A percentile compares a stretch with the other conserved stretches of the same genome.
Conservation (phyloP, 1,139 yeast species). For the Suhomyces kunorum region DNA sequence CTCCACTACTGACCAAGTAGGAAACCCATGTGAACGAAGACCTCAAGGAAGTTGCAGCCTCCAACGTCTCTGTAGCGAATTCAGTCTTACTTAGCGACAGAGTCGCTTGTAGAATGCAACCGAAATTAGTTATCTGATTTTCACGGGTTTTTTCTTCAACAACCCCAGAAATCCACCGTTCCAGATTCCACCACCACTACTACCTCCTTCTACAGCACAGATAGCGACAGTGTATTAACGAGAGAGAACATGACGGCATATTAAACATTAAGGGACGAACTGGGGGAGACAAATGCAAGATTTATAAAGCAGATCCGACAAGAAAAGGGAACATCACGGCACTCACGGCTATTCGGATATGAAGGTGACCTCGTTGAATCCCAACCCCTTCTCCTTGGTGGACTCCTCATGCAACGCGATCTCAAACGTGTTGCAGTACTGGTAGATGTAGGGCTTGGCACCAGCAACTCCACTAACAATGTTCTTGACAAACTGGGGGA, state of each 20-base stretch:
- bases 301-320: neutral
- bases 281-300: constrained; percentile 2
- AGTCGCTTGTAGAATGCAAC: too few species aligned
- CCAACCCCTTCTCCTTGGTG: constrained; percentile 61
- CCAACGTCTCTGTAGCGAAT: too few species aligned
- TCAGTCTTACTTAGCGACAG: too few species aligned
- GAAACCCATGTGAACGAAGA: too few species aligned
- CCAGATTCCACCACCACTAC: neutral
- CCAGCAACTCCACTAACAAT: constrained; percentile 95
- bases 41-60: too few species aligned
- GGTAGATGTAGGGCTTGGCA: constrained; percentile 92
- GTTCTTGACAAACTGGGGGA: constrained; percentile 89
- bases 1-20: too few species aligned
- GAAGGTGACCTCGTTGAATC: constrained; percentile 83
- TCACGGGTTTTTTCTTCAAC: too few species aligned
- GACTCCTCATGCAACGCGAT: constrained; percentile 31
- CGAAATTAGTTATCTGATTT: too few species aligned
- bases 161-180: too few species aligned
- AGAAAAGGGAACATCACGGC: too few species aligned
- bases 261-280: constrained; percentile 6
- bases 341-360: constrained; percentile 50
- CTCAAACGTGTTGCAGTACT: constrained; percentile 64
- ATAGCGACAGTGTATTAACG: constrained; percentile 8
- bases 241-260: constrained; percentile 5
- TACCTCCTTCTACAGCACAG: neutral